These are phyloP conservation scores for Aegilops speltoides DNA, from an alignment of 176 grass and related monocot species.

Conservation along the genomic window DNA sequence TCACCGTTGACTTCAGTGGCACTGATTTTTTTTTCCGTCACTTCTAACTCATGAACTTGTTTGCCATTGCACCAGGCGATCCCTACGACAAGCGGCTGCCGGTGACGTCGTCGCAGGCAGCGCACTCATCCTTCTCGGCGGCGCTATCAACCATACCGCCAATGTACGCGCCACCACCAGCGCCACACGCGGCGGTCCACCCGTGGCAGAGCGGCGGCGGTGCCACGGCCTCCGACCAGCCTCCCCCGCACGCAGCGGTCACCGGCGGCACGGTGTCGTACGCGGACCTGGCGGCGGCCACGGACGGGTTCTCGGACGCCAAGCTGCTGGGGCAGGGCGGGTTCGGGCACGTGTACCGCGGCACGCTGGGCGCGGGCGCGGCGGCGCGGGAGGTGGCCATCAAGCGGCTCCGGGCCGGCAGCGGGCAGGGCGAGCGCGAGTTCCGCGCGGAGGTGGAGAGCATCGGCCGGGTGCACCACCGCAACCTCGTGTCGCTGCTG, in stretches of 20 bases:
- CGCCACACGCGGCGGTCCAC: not conserved
- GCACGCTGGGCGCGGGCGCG: slow-evolving; percentile 10
- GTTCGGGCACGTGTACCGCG: slow-evolving; percentile 83
- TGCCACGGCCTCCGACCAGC: not conserved
- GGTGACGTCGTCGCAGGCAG: not conserved
- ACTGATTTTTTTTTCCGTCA: too few species aligned
- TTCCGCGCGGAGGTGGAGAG: slow-evolving; percentile 93
- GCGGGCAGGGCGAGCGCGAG: slow-evolving; percentile 87
- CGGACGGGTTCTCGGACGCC: slow-evolving; percentile 60
- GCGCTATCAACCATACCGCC: not conserved
- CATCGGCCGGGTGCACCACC: slow-evolving; percentile 87
- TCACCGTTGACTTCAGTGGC: not conserved
- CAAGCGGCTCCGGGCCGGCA: slow-evolving; percentile 61
- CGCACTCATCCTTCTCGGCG: not conserved
- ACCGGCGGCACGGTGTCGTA: slow-evolving; percentile 50
- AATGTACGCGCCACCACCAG: not conserved
- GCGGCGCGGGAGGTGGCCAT: slow-evolving; percentile 61
- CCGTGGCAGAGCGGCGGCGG: not conserved
- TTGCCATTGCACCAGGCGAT: not conserved
- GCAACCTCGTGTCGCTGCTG: slow-evolving; percentile 69
- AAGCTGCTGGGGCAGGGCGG: slow-evolving; percentile 87
- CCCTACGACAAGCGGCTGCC: not conserved
- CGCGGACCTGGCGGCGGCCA: slow-evolving; percentile 56
- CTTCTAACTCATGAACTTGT: not conserved
- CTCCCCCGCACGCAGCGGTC: not conserved